Percentiles rank a stretch among this genome's conserved stretches.
Evolutionary conservation across 2,329 filamentous ascomycete genomes (phyloP).

Genomic region (Colletotrichum lini): DNA sequence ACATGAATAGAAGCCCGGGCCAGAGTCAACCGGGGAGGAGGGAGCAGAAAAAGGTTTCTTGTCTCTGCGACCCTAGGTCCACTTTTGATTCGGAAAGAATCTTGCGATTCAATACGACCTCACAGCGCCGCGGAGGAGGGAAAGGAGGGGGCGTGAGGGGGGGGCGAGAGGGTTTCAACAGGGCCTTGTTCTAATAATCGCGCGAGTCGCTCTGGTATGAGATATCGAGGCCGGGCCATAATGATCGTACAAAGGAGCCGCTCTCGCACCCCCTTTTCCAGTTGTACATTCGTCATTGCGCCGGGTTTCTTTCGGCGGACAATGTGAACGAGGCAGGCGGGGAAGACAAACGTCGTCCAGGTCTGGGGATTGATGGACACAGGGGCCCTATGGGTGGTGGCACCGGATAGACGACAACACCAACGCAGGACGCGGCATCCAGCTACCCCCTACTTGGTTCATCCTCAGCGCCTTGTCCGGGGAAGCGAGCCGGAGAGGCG

Average conservation of each 20-base stretch:
- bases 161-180: conserved; percentile 29
- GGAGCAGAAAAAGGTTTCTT: conserved; percentile 31
- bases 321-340: conserved; percentile 7
- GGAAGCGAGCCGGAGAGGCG: conserved; percentile 8
- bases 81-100: conserved; percentile 40
- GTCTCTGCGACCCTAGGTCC: conserved; percentile 32
- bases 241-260: conserved; percentile 33
- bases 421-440: conserved; percentile 13
- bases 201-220: conserved; percentile 33
- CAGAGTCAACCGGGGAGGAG: neutral
- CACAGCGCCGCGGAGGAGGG: conserved; percentile 27
- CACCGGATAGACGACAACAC: conserved; percentile 19
- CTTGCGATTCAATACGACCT: conserved; percentile 39
- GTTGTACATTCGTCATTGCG: conserved; percentile 25
- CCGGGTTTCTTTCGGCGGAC: neutral
- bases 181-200: conserved; percentile 35
- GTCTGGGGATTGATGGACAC: conserved; percentile 31
- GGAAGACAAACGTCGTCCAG: conserved; percentile 16
- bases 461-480: conserved; percentile 1
- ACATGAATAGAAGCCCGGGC: conserved; percentile 15
- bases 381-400: conserved; percentile 8
- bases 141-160: no score
- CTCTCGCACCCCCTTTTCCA: conserved; percentile 2
- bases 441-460: neutral
- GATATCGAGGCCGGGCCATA: conserved; percentile 20